Percentiles rank a stretch among this genome's conserved stretches.
Conservation (phyloP, 495 filamentous ascomycete genomes). For the Penicillium parvum region DNA sequence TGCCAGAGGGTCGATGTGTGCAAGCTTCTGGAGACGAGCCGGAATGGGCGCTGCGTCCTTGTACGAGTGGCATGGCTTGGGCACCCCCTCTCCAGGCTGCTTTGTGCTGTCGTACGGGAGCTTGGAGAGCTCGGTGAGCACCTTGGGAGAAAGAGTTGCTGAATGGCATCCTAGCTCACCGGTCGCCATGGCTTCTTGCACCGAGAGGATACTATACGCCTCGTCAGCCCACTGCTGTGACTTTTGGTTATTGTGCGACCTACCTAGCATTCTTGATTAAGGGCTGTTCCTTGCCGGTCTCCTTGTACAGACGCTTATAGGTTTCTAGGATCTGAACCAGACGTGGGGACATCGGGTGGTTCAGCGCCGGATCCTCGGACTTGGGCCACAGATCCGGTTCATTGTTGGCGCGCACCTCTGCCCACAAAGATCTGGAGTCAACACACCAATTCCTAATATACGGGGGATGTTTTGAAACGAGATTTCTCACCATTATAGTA, state of each 20-base stretch:
- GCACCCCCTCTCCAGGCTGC: slow-evolving; percentile 18
- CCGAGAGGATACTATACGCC: too few relatives aligned
- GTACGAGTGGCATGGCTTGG: slow-evolving; percentile 19
- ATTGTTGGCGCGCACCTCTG: slow-evolving; percentile 24
- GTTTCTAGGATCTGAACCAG: slow-evolving; percentile 36
- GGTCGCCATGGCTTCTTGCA: slow-evolving; percentile 18
- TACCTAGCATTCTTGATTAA: slow-evolving; percentile 32
- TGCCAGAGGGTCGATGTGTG: slow-evolving; percentile 15
- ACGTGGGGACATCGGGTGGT: slow-evolving; percentile 36
- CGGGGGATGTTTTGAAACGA: too few relatives aligned
- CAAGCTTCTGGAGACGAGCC: slow-evolving; percentile 12
- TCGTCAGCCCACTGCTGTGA: too few relatives aligned
- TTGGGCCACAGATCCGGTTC: slow-evolving; percentile 27
- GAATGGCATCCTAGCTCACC: slow-evolving; percentile 20
- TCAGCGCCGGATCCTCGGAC: slow-evolving; percentile 30
- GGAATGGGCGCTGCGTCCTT: slow-evolving; percentile 13
- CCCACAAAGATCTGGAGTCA: neutral
- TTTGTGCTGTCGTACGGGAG: slow-evolving; percentile 17
- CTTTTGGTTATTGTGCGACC: too few relatives aligned
- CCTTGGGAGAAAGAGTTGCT: slow-evolving; percentile 16
- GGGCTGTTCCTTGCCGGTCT: slow-evolving; percentile 40
- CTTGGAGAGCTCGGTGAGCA: slow-evolving; percentile 17
- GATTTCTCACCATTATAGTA: slow-evolving; percentile 37
- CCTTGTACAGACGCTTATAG: slow-evolving; percentile 32
- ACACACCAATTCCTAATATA: too few relatives aligned